Base-by-base conservation (phyloP, 176 grass and related monocot species). In the Sorghum bicolor region DNA sequence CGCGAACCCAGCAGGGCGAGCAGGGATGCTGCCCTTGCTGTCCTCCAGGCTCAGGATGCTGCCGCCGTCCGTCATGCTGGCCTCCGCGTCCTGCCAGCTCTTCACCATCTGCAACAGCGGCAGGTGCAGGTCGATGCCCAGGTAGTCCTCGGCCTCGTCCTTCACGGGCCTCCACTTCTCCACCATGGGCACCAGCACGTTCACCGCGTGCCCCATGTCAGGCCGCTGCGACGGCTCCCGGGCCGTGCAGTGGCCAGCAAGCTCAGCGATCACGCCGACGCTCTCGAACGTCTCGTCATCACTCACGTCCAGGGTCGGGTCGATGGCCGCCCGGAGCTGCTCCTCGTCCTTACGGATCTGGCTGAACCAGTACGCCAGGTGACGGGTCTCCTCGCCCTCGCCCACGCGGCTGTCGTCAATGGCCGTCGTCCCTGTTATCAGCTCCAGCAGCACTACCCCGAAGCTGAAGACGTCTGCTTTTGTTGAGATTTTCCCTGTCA, bases 1-100 rank as follows among this genome's bases (percentile, higher is more conserved):
- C 0, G 93, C 96, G 19, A 99, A 96, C 60, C 96, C 96, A 0
- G 85, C 89, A 2, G 96, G 96, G 70, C 96, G 86, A 19, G 90
- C 89, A 2, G 96, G 96, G 70, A 99, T 99, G 93, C 96, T 99
- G 57, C 89, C 96, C 66, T 99, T 99, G 74, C 96, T 99, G 76
- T 99, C 93, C 31, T 92, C 83, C 19, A 98, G 89, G 84, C 93
- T 94, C 28, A 91, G 41, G 15, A 73, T 92, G 81, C 96, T 95
- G n/a, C 22, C 55, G 0, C 82, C 83, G 43, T 86, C 88, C 0
- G 86, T 92, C 48, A 86, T 86, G 48, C 82, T 93, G 2, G 75
- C 83, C 72, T 99, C 96, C 20, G 91, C 87, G 26, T 91, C 93
- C 80, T 99, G 93, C 96, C 93, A 99, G 20, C 89, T 89, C 47